Percentiles rank a stretch among this genome's conserved stretches.
phyloP scores from a whole-genome alignment of 208 protist genomes.

The Phytomonas serpens region DNA sequence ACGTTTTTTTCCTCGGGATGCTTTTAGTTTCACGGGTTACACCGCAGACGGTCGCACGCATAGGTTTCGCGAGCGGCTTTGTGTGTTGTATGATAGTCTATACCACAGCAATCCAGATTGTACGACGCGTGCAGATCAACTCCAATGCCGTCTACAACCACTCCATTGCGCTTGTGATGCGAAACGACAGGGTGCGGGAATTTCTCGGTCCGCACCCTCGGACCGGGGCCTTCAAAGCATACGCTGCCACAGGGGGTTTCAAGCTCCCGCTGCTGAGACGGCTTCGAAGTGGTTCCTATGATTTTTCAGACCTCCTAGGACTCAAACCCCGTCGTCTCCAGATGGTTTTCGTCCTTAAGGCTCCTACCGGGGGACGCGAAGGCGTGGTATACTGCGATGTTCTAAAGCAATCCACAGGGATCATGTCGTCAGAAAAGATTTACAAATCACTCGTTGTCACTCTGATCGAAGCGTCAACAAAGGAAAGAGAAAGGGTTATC shows the following conservation, averaged over 20 bases:
- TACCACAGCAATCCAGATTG: constrained; percentile 37
- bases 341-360: constrained; percentile 85
- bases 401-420: constrained; percentile 56
- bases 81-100: constrained; percentile 53
- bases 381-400: constrained; percentile 81
- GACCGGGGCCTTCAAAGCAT: constrained; percentile 80
- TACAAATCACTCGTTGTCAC: constrained; percentile 77
- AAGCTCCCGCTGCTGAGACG: constrained; percentile 74
- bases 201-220: constrained; percentile 73
- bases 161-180: constrained; percentile 80
- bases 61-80: constrained; percentile 80
- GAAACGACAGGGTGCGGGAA: constrained; percentile 64
- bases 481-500: constrained; percentile 64
- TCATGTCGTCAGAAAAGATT: constrained; percentile 62
- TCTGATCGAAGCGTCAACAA: constrained; percentile 32
- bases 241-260: constrained; percentile 67
- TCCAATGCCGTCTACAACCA: constrained; percentile 86
- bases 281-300: constrained; percentile 79
- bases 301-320: constrained; percentile 71
- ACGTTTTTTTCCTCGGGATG: constrained; percentile 80
- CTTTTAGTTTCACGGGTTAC: constrained; percentile 58
- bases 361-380: constrained; percentile 48
- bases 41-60: constrained; percentile 65
- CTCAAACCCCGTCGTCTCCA: constrained; percentile 72
- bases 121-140: constrained; percentile 65